Evolutionary conservation across 2,329 filamentous ascomycete species (phyloP).

Genomic region (Phyllosticta citrichinensis): DNA sequence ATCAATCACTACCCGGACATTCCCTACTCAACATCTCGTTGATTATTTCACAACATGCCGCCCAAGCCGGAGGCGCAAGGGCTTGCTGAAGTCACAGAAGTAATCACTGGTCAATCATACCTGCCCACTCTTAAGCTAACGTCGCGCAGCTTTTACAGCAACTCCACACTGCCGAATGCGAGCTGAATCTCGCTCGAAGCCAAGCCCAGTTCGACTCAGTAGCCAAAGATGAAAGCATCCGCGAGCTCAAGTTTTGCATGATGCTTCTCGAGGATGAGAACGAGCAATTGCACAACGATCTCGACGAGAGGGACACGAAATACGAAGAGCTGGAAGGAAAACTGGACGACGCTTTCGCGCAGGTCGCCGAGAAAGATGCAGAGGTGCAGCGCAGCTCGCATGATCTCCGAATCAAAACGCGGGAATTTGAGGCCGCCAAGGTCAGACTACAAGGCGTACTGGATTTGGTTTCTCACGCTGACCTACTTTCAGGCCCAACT

Average conservation of each 20-base stretch:
- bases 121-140: not conserved
- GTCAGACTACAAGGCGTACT: slow-evolving; percentile 31
- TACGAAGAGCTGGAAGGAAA: slow-evolving; percentile 45
- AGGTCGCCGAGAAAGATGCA: slow-evolving; percentile 38
- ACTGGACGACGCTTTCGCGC: slow-evolving; percentile 37
- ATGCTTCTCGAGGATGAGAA: slow-evolving; percentile 69
- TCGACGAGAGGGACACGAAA: slow-evolving; percentile 50
- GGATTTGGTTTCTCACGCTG: not conserved
- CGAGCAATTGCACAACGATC: slow-evolving; percentile 53
- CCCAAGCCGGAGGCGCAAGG: slow-evolving; percentile 18
- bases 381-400: slow-evolving; percentile 36
- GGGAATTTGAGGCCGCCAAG: slow-evolving; percentile 48
- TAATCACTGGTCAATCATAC: slow-evolving; percentile 9
- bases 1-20: slow-evolving; percentile 1
- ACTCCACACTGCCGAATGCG: slow-evolving; percentile 46
- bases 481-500: slow-evolving; percentile 54
- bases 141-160: slow-evolving; percentile 36
- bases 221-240: slow-evolving; percentile 63
- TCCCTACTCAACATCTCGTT: not conserved
- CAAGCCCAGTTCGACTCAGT: slow-evolving; percentile 57
- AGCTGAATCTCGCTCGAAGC: slow-evolving; percentile 59
- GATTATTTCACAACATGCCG: slow-evolving; percentile 15
- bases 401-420: slow-evolving; percentile 41
- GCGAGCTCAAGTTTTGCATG: slow-evolving; percentile 58
- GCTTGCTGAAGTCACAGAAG: slow-evolving; percentile 25